Evolutionary conservation across 176 grass and related monocot genomes (phyloP).

Genomic region (Canna indica): DNA sequence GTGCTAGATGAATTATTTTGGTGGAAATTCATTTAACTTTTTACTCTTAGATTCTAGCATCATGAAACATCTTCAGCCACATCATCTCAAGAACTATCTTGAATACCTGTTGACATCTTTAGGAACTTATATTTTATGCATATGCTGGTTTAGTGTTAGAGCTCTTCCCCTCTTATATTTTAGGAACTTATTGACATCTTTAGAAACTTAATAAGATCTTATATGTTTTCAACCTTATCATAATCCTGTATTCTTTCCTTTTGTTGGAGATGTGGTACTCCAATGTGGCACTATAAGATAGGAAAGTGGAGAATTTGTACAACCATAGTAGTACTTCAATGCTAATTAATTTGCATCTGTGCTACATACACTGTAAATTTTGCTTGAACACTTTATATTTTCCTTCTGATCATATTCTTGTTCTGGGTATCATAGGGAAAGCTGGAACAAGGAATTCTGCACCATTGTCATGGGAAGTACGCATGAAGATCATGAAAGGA

Average conservation of each 20-base stretch:
- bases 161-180: no score
- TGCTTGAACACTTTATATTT: background rate
- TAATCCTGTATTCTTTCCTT: background rate
- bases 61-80: background rate
- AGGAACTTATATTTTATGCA: background rate
- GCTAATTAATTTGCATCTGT: background rate
- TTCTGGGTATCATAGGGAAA: conserved; percentile 47
- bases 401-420: conserved; percentile 12
- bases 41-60: background rate
- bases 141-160: no score
- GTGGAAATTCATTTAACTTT: background rate
- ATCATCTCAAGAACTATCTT: background rate
- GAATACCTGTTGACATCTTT: background rate
- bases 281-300: background rate
- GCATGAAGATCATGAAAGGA: conserved; percentile 84
- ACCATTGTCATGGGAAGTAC: conserved; percentile 55
- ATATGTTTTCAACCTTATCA: background rate
- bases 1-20: background rate
- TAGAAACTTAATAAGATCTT: background rate
- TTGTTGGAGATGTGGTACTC: background rate
- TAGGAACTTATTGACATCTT: background rate
- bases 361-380: conserved; percentile 6
- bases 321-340: background rate
- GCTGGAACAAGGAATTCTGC: conserved; percentile 40
- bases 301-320: background rate